These are phyloP conservation scores for Aspergillus sp. DNA, from an alignment of 2,329 filamentous ascomycete genomes.

Conservation along the genomic window DNA sequence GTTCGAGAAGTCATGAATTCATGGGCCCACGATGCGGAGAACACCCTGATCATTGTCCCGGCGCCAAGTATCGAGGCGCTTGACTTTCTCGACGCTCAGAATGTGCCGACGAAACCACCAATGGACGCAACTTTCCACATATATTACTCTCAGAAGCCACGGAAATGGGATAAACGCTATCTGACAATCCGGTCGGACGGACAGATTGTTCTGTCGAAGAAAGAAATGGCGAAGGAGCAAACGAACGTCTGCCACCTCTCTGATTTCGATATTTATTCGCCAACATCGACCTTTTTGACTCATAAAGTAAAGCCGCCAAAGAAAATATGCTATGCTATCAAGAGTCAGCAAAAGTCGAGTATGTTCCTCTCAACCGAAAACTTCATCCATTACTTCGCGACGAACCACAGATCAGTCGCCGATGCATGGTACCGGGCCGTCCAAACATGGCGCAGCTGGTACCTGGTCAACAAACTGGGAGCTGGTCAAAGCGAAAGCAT, in stretches of 20 bases:
- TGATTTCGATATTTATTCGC: constrained; percentile 88
- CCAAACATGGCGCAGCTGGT: constrained; percentile 89
- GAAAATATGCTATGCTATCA: constrained; percentile 80
- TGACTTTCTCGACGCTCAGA: constrained; percentile 58
- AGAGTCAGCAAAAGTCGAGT: constrained; percentile 84
- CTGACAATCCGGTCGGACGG: constrained; percentile 72
- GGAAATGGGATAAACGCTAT: constrained; percentile 86
- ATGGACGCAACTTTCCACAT: constrained; percentile 68
- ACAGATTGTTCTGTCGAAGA: constrained; percentile 71
- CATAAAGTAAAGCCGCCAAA: constrained; percentile 80
- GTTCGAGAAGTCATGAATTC: constrained; percentile 88
- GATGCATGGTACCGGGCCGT: constrained; percentile 69
- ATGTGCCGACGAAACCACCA: constrained; percentile 65
- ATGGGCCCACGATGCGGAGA: constrained; percentile 81
- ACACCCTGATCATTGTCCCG: constrained; percentile 68
- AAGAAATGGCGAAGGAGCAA: constrained; percentile 66
- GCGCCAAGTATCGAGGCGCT: constrained; percentile 52
- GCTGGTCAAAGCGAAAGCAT: constrained; percentile 46
- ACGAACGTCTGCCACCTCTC: constrained; percentile 77
- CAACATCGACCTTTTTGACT: constrained; percentile 65
- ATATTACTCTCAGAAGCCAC: constrained; percentile 76
- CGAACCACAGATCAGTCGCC: constrained; percentile 68
- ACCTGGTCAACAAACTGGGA: constrained; percentile 72
- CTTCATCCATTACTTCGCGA: constrained; percentile 89
- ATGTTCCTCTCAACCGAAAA: constrained; percentile 81